These are phyloP conservation scores for Penicillium freii DNA, from an alignment of 2,329 filamentous ascomycete species.

Conservation along the genomic window DNA sequence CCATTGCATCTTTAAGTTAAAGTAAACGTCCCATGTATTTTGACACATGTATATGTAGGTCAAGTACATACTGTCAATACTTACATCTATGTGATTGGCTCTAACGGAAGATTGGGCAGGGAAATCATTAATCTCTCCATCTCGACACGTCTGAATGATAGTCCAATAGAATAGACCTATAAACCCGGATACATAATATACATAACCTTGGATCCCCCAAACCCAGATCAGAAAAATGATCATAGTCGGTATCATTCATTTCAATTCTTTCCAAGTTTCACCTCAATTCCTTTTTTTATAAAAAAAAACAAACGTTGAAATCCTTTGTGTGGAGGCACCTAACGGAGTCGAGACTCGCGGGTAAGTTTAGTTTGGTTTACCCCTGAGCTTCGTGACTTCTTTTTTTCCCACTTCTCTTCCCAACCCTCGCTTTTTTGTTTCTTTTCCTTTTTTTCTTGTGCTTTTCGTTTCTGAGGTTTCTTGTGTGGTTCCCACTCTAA, in stretches of 20 bases:
- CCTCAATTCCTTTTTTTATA: neutral
- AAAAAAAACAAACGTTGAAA: neutral
- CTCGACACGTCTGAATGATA: conserved; percentile 8
- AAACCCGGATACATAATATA: neutral
- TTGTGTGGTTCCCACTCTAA: conserved; percentile 1
- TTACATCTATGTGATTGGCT: neutral
- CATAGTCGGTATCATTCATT: conserved; percentile 23
- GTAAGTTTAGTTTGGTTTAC: conserved; percentile 13
- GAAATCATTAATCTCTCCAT: conserved; percentile 4
- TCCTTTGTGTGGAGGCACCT: conserved; percentile 6
- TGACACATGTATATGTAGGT: neutral
- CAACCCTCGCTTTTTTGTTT: neutral
- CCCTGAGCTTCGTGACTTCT: conserved; percentile 14
- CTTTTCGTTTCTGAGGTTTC: conserved; percentile 11
- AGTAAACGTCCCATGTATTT: neutral
- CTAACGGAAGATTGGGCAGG: neutral
- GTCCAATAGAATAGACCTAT: neutral
- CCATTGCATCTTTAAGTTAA: neutral
- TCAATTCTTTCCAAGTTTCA: neutral
- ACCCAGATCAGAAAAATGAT: conserved; percentile 21
- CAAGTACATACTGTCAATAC: neutral
- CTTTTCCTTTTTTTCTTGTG: conserved; percentile 9
- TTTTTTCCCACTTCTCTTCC: neutral
- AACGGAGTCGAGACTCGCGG: conserved; percentile 11
- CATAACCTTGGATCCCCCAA: conserved; percentile 10